A percentile compares a stretch with the other conserved stretches of the same genome.
Evolutionary conservation across 441 rosid genomes (phyloP).

Genomic region (Metrosideros polymorpha): DNA sequence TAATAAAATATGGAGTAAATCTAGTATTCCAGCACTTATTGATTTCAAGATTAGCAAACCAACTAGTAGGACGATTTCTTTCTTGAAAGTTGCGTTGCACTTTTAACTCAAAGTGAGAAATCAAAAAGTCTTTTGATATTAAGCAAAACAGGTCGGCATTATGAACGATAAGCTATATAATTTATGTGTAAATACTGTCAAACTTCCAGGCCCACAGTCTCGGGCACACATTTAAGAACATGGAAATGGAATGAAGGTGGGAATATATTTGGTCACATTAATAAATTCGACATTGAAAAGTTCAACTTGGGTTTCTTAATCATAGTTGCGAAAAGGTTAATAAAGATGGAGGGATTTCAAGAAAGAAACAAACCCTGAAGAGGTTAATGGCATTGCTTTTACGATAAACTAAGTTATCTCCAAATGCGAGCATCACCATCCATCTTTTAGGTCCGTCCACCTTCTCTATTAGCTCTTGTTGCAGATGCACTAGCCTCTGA

Average conservation of each 20-base stretch:
- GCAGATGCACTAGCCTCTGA: background rate
- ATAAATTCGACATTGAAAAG: background rate
- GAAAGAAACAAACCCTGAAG: background rate
- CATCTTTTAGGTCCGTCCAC: slow-evolving; percentile 4
- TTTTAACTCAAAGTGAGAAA: no score
- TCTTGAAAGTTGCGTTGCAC: no score
- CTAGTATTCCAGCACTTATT: no score
- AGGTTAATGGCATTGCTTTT: background rate
- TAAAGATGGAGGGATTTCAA: background rate
- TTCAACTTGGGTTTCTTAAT: background rate
- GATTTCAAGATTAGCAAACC: no score
- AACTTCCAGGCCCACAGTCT: background rate
- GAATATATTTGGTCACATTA: background rate
- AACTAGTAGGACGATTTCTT: no score
- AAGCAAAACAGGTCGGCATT: no score
- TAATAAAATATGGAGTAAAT: no score
- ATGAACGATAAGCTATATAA: background rate
- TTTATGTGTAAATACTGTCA: background rate
- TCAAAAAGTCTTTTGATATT: no score
- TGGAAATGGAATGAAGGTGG: background rate
- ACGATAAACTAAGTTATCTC: slow-evolving; percentile 1
- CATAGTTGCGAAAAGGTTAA: background rate
- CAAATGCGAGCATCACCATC: background rate
- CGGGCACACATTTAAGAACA: background rate
- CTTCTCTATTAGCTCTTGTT: background rate